Conservation (phyloP, 2,329 filamentous ascomycete genomes). For the Fusarium sp. region DNA sequence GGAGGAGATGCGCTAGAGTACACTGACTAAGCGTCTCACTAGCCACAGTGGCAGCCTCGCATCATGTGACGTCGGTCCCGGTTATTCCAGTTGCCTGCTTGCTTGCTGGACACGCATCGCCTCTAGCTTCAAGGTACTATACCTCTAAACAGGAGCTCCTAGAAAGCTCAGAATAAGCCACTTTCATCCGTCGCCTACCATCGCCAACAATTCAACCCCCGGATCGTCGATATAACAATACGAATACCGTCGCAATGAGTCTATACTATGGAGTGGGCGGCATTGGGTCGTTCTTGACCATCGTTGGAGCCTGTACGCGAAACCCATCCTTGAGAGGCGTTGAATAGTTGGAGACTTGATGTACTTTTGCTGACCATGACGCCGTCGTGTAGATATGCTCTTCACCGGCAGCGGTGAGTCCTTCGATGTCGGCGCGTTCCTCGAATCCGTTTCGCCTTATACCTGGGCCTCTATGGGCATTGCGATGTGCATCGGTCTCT, state of each 20-base stretch:
- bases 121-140: constrained; percentile 38
- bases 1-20: constrained; percentile 4
- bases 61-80: constrained; percentile 53
- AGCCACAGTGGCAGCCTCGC: constrained; percentile 36
- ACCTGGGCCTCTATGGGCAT: constrained; percentile 94
- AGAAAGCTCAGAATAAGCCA: constrained; percentile 44
- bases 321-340: constrained; percentile 12
- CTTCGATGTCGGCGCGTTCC: constrained; percentile 96
- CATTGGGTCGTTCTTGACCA: constrained; percentile 72
- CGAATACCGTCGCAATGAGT: constrained; percentile 68
- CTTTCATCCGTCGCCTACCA: constrained; percentile 32
- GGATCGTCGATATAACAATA: constrained; percentile 41
- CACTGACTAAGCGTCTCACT: constrained; percentile 44
- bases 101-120: constrained; percentile 43
- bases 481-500: constrained; percentile 92
- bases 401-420: constrained; percentile 95
- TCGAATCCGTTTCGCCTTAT: constrained; percentile 93
- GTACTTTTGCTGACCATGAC: constrained; percentile 33
- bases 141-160: constrained; percentile 46
- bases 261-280: constrained; percentile 76
- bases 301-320: constrained; percentile 82
- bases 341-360: constrained; percentile 8
- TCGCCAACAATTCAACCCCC: constrained; percentile 31
- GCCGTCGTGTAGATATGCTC: constrained; percentile 82
- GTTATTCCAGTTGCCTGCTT: constrained; percentile 41